phyloP scores from a whole-genome alignment of 441 rosid species.

The Pelargonium australe region DNA sequence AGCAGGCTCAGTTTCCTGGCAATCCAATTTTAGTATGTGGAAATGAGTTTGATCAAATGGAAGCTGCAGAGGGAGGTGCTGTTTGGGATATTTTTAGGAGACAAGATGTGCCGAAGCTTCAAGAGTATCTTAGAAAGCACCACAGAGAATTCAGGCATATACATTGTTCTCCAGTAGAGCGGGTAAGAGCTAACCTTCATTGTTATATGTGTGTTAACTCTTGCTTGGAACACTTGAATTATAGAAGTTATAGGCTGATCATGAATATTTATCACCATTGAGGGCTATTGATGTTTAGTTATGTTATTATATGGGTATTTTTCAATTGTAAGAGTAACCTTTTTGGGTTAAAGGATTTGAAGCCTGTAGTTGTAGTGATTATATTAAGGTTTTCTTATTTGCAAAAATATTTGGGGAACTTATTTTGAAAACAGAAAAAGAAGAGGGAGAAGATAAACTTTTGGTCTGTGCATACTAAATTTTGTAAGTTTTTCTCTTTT shows the following conservation, averaged over 20 bases:
- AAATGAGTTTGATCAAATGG: conserved; percentile 3
- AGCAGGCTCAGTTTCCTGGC: not conserved
- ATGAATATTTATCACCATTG: too few relatives aligned
- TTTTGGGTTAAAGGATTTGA: conserved; percentile 2
- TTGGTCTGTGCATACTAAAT: not conserved
- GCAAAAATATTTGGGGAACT: not conserved
- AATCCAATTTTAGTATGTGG: not conserved
- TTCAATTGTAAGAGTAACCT: not conserved
- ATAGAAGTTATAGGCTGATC: conserved; percentile 1
- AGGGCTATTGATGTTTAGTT: not conserved
- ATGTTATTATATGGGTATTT: not conserved
- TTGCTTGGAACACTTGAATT: too few relatives aligned
- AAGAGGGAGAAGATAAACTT: not conserved
- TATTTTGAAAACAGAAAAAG: not conserved
- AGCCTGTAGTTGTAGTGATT: not conserved
- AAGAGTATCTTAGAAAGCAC: conserved; percentile 64
- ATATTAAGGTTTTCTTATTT: not conserved
- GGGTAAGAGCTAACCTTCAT: conserved; percentile 30
- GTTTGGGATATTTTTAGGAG: conserved; percentile 93
- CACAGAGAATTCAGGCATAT: conserved; percentile 70
- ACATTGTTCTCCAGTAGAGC: conserved; percentile 51
- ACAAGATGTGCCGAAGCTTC: conserved; percentile 73
- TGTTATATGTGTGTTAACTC: not conserved
- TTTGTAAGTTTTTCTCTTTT: not conserved
- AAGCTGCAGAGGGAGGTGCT: conserved; percentile 35